Percentiles rank a stretch among this genome's conserved stretches.
Conservation (phyloP, 768 basidiomycete genomes). For the Hygrocybe punicea region DNA sequence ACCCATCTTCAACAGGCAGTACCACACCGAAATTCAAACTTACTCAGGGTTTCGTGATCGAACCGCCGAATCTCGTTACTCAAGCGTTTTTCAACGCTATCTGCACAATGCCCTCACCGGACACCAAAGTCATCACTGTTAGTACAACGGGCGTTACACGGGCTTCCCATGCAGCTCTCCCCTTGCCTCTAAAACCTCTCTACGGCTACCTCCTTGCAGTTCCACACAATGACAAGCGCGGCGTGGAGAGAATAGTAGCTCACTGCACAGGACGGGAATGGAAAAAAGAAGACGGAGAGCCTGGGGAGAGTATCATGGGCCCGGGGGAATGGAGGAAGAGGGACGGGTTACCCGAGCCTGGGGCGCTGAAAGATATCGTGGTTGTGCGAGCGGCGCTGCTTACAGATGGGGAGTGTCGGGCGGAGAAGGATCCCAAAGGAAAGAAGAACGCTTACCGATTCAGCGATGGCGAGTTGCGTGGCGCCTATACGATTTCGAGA, state of each 20-base stretch:
- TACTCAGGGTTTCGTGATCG: slow-evolving; percentile 47
- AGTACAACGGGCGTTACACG: slow-evolving; percentile 52
- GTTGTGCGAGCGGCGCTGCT: slow-evolving; percentile 58
- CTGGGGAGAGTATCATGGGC: slow-evolving; percentile 42
- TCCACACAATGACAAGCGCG: slow-evolving; percentile 62
- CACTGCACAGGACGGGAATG: slow-evolving; percentile 52
- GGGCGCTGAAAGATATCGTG: slow-evolving; percentile 44
- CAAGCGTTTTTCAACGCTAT: slow-evolving; percentile 54
- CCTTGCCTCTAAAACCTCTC: slow-evolving; percentile 46
- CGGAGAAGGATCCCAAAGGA: slow-evolving; percentile 29
- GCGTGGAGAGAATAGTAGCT: slow-evolving; percentile 48
- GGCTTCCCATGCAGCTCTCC: slow-evolving; percentile 43
- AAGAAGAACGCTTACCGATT: slow-evolving; percentile 43
- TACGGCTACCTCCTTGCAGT: slow-evolving; percentile 44
- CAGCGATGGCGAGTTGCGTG: slow-evolving; percentile 39
- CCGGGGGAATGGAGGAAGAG: slow-evolving; percentile 41
- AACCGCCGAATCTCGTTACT: slow-evolving; percentile 58
- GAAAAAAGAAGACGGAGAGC: slow-evolving; percentile 42
- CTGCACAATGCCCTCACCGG: slow-evolving; percentile 45
- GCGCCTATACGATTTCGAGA: slow-evolving; percentile 54
- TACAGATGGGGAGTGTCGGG: slow-evolving; percentile 52
- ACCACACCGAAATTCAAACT: slow-evolving; percentile 40
- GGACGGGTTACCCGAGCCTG: slow-evolving; percentile 42
- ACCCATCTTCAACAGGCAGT: slow-evolving; percentile 42
- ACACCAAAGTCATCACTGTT: slow-evolving; percentile 52